phyloP scores from a whole-genome alignment of 108 stramenopile species.

The Nannochloropsis gaditana region DNA sequence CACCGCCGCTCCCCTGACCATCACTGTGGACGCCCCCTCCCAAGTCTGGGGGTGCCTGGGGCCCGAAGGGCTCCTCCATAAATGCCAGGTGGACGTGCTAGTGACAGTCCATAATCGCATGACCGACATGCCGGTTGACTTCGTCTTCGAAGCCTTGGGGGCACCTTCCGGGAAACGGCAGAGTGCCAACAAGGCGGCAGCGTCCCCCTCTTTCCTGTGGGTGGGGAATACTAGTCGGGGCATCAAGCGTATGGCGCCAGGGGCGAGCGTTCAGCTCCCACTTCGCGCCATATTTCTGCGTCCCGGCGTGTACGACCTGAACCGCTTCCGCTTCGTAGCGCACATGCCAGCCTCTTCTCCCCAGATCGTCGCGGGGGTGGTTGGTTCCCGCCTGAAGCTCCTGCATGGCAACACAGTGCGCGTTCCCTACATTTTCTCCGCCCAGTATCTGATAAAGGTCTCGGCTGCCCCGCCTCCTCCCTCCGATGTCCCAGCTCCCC shows the following conservation, averaged over 20 bases:
- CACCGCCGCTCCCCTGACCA: not conserved
- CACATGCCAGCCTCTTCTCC: not conserved
- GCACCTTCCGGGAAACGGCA: not conserved
- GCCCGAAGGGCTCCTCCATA: not conserved
- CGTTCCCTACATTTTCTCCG: not conserved
- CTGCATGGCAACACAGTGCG: conserved; percentile 16
- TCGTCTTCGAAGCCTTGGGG: not conserved
- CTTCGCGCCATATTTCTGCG: conserved; percentile 26
- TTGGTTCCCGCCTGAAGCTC: not conserved
- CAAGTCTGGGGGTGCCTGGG: not conserved
- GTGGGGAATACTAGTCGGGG: not conserved
- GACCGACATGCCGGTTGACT: conserved; percentile 17
- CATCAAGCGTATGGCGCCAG: not conserved
- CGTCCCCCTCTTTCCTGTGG: conserved; percentile 12
- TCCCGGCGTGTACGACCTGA: conserved; percentile 42
- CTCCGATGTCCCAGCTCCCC: not conserved
- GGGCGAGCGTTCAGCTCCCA: not conserved
- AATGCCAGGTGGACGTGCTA: not conserved
- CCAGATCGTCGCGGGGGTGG: not conserved
- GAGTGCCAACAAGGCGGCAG: not conserved
- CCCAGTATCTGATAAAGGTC: conserved; percentile 13
- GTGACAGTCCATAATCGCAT: not conserved
- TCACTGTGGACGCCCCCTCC: conserved; percentile 1
- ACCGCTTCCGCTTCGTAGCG: conserved; percentile 42
- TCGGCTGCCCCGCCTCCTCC: not conserved